Conservation (phyloP, 352 stramenopile species). For the Blastocystis sp. region DNA sequence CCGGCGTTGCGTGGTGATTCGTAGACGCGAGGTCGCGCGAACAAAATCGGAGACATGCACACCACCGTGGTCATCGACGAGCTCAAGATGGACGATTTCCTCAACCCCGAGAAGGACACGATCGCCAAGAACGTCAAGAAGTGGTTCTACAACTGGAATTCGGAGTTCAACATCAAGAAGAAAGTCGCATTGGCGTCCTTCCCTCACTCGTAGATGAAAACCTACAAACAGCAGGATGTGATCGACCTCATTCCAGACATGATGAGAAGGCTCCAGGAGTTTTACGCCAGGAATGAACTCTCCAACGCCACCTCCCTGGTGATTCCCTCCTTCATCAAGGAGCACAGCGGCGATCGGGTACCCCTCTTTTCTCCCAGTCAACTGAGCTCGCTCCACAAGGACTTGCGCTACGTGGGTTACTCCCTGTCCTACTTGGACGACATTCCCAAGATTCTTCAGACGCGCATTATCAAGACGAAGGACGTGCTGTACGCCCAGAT, state of each 20-base stretch:
- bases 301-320: neutral
- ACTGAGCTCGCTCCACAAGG: constrained; percentile 24
- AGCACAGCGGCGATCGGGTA: neutral
- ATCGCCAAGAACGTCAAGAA: neutral
- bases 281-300: constrained; percentile 16
- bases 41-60: neutral
- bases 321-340: constrained; percentile 28
- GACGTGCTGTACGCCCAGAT: constrained; percentile 39
- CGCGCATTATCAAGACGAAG: constrained; percentile 23
- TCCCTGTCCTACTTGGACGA: constrained; percentile 42
- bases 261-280: constrained; percentile 13
- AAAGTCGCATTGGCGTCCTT: neutral
- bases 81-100: neutral
- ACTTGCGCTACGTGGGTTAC: constrained; percentile 44
- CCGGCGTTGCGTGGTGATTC: neutral
- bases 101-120: neutral
- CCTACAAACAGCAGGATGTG: constrained; percentile 18
- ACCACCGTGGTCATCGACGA: constrained; percentile 24
- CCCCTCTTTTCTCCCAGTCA: neutral
- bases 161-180: constrained; percentile 56
- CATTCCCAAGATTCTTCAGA: constrained; percentile 21
- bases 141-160: constrained; percentile 20
- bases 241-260: neutral
- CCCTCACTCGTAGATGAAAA: neutral
- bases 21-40: neutral